Evolutionary conservation across 2,329 filamentous ascomycete genomes (phyloP).

Genomic region (Scedosporium apiospermum): DNA sequence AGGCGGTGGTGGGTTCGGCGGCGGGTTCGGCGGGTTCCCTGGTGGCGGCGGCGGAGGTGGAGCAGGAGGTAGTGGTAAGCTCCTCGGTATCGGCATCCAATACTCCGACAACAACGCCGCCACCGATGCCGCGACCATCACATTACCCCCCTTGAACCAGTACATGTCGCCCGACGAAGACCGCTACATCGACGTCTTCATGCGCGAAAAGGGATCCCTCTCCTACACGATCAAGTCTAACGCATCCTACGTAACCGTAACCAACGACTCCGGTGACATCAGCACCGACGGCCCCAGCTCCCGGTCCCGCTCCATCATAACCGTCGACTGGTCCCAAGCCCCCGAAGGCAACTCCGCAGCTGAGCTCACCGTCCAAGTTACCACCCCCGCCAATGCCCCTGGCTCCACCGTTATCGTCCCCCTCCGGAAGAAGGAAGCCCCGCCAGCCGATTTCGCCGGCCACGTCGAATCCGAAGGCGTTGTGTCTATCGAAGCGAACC

Average conservation of each 20-base stretch:
- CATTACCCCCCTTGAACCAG: slow-evolving; percentile 48
- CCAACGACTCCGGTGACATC: slow-evolving; percentile 38
- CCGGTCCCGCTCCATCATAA: slow-evolving; percentile 11
- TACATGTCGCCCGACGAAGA: slow-evolving; percentile 18
- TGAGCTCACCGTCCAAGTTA: slow-evolving; percentile 42
- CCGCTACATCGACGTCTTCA: slow-evolving; percentile 56
- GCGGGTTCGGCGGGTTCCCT: slow-evolving; percentile 22
- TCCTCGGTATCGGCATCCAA: slow-evolving; percentile 55
- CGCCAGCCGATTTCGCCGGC: slow-evolving; percentile 42
- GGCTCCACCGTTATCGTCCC: slow-evolving; percentile 45
- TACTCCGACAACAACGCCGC: slow-evolving; percentile 52
- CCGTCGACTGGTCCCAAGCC: slow-evolving; percentile 32
- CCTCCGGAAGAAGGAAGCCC: slow-evolving; percentile 36
- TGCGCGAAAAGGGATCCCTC: slow-evolving; percentile 43
- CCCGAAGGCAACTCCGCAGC: slow-evolving; percentile 37
- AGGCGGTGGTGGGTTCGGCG: neutral
- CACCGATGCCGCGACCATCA: slow-evolving; percentile 41
- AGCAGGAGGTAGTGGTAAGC: slow-evolving; percentile 55
- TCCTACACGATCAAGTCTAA: slow-evolving; percentile 40
- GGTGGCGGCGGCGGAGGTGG: slow-evolving; percentile 51
- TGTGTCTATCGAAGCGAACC: slow-evolving; percentile 43
- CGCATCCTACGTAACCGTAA: slow-evolving; percentile 41
- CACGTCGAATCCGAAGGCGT: slow-evolving; percentile 55
- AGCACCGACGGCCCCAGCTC: slow-evolving; percentile 22
- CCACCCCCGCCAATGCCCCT: slow-evolving; percentile 31